Conservation (phyloP, 345 rosid species). For the rapeseed (Brassica napus) region Da-Ae NC_063442.1:2953001-2953500, state of each 20-base stretch:
- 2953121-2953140: constrained; percentile 41
- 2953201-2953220: constrained; percentile 38
- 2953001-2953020: constrained; percentile 20
- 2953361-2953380: not conserved
- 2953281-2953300: not conserved
- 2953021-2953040: constrained; percentile 37
- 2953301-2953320: not conserved
- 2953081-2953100: constrained; percentile 32
- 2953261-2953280: constrained; percentile 22
- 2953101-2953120: constrained; percentile 36
- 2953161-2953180: constrained; percentile 38
- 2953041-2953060: constrained; percentile 34
- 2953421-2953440: not conserved
- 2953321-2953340: not conserved
- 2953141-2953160: constrained; percentile 36
- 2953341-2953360: not conserved
- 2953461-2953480: not conserved
- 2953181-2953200: constrained; percentile 38
- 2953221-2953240: constrained; percentile 14
- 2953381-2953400: not conserved
- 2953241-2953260: constrained; percentile 35
- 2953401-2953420: not conserved
- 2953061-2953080: constrained; percentile 33
- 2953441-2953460: not conserved
- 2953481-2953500: constrained; percentile 3